These are phyloP conservation scores for Blastobotrys indianensis DNA, from an alignment of 1,139 yeast genomes.

Conservation along the genomic window DNA sequence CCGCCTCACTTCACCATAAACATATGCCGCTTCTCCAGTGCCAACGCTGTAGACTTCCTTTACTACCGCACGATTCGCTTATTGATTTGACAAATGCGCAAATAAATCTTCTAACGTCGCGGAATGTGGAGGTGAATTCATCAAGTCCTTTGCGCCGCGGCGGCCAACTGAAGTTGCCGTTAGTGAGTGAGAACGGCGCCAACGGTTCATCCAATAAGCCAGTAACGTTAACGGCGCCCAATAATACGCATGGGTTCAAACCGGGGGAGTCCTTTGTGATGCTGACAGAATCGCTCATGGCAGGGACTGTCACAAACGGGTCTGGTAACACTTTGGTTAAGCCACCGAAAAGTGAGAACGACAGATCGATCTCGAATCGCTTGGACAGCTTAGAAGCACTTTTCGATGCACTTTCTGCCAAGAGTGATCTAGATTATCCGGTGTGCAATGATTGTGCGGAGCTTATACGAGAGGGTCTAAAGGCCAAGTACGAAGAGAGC, in stretches of 20 bases:
- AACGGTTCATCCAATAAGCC: neutral
- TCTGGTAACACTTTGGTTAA: neutral
- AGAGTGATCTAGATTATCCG: constrained; percentile 81
- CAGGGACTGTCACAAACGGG: neutral
- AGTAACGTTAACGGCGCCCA: constrained; percentile 3
- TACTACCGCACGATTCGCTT: constrained; percentile 50
- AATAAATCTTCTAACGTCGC: constrained; percentile 38
- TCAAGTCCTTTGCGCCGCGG: neutral
- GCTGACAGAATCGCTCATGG: constrained; percentile 34
- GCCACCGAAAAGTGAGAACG: constrained; percentile 7
- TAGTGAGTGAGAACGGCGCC: constrained; percentile 1
- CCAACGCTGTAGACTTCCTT: constrained; percentile 56
- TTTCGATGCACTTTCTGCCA: constrained; percentile 58
- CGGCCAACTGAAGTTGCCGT: neutral
- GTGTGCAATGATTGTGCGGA: constrained; percentile 83
- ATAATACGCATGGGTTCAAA: constrained; percentile 4
- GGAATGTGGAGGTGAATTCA: neutral
- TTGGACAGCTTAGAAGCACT: constrained; percentile 51
- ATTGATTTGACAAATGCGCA: constrained; percentile 50
- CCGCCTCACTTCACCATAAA: neutral
- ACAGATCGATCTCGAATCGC: constrained; percentile 38
- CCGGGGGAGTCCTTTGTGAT: constrained; percentile 41
- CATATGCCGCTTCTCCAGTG: constrained; percentile 32
- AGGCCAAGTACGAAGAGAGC: constrained; percentile 64
- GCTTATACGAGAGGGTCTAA: constrained; percentile 58